These are phyloP conservation scores for Diaporthe ampelina DNA, from an alignment of 2,329 filamentous ascomycete species.

Conservation along the genomic window DNA sequence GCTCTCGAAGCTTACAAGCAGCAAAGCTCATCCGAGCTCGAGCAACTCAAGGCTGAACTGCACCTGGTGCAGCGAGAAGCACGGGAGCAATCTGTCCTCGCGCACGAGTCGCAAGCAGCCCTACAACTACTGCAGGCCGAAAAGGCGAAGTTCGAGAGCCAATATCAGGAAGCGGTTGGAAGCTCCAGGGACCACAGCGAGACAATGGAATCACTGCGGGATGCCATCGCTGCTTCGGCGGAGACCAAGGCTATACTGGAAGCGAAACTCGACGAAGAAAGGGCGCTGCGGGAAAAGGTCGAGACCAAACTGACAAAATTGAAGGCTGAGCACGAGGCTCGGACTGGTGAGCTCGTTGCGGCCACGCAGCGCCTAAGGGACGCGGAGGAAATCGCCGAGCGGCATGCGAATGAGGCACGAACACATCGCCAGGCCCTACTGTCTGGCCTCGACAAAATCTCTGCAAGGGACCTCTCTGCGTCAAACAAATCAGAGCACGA, in stretches of 20 bases:
- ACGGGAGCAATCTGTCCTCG: constrained; percentile 84
- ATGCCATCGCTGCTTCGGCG: constrained; percentile 83
- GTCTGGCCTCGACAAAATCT: constrained; percentile 83
- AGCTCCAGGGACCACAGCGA: constrained; percentile 77
- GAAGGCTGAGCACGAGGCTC: constrained; percentile 85
- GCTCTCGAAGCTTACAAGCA: constrained; percentile 90
- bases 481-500: constrained; percentile 69
- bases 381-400: constrained; percentile 89
- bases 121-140: constrained; percentile 86
- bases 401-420: constrained; percentile 87
- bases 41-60: constrained; percentile 86
- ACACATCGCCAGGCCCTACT: constrained; percentile 88
- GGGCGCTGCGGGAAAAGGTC: constrained; percentile 78
- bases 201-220: constrained; percentile 81
- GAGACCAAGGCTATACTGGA: constrained; percentile 84
- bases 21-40: constrained; percentile 85
- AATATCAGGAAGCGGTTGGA: constrained; percentile 76
- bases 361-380: constrained; percentile 82
- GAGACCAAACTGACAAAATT: constrained; percentile 84
- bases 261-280: constrained; percentile 86
- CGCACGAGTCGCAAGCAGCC: constrained; percentile 81
- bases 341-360: constrained; percentile 81
- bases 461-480: constrained; percentile 65
- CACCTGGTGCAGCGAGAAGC: constrained; percentile 83
- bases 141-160: constrained; percentile 80